Conservation (phyloP, 768 basidiomycete species). For the Lentinula raphanica region DNA sequence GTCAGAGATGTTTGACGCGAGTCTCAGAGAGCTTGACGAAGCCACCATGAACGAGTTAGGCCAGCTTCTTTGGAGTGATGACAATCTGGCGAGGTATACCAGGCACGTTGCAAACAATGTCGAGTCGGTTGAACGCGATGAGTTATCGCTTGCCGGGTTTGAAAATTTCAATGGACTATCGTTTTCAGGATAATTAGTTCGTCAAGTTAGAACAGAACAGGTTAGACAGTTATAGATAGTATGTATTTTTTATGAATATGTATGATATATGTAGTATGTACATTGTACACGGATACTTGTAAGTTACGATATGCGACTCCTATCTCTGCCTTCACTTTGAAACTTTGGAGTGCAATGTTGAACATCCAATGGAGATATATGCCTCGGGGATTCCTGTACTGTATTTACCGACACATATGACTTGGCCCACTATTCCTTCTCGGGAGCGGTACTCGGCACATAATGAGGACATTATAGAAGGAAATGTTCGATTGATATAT, state of each 20-base stretch:
- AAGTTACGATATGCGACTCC: too few species aligned
- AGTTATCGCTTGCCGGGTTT: not conserved
- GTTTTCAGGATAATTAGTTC: not conserved
- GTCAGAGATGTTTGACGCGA: conserved; percentile 4
- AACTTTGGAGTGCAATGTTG: too few species aligned
- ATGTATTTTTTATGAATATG: not conserved
- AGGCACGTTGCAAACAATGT: not conserved
- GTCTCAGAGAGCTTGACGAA: conserved; percentile 5
- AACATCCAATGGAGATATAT: too few species aligned
- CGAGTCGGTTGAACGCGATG: not conserved
- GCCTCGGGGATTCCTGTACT: too few species aligned
- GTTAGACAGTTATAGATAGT: not conserved
- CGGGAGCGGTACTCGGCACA: too few species aligned
- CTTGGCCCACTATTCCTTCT: too few species aligned
- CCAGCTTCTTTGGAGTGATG: conserved; percentile 6
- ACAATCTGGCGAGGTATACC: not conserved
- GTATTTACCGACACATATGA: too few species aligned
- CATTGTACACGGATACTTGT: too few species aligned
- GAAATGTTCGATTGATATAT: too few species aligned
- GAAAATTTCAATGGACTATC: not conserved
- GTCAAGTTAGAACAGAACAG: too few species aligned
- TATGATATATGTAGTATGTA: not conserved
- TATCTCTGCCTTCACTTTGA: too few species aligned
- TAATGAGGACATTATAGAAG: too few species aligned
- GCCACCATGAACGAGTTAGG: conserved; percentile 5